Evolutionary conservation across 2,329 filamentous ascomycete genomes (phyloP).

Genomic region (Hawksworthiomyces lignivorus): DNA sequence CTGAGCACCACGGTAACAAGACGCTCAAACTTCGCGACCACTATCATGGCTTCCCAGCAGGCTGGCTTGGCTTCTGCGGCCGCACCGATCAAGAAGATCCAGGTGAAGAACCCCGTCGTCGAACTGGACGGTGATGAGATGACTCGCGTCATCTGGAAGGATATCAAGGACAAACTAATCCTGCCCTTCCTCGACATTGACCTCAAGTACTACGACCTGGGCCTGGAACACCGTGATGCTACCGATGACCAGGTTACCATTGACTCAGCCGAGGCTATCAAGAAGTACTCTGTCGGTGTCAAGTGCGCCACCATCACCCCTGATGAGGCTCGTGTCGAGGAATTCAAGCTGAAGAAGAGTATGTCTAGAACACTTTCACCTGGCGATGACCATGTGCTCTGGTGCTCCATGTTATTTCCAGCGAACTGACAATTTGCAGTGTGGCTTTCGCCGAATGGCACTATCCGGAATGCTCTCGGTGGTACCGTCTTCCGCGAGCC

Average conservation of each 20-base stretch:
- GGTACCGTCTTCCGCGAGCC: conserved; percentile 99
- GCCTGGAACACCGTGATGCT: conserved; percentile 88
- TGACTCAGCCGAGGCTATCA: conserved; percentile 93
- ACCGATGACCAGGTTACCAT: conserved; percentile 94
- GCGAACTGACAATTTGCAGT: conserved; percentile 44
- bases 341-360: conserved; percentile 99
- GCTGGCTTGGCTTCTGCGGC: conserved; percentile 11
- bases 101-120: conserved; percentile 98
- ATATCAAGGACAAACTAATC: conserved; percentile 99
- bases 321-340: conserved; percentile 91
- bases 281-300: conserved; percentile 97
- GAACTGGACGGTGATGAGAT: conserved; percentile 94
- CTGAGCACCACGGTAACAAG: conserved; percentile 1
- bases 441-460: conserved; percentile 98
- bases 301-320: conserved; percentile 99
- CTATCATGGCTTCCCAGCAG: conserved; percentile 41
- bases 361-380: too few species aligned
- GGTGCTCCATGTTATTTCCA: too few species aligned
- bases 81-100: conserved; percentile 65
- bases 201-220: conserved; percentile 96
- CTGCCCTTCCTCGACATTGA: conserved; percentile 93
- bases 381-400: too few species aligned
- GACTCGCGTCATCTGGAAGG: conserved; percentile 98
- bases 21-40: conserved; percentile 17
- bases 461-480: conserved; percentile 65